These are phyloP conservation scores for Schizopora paradoxa DNA, from an alignment of 1,284 basidiomycete species.

Conservation along the genomic window DNA sequence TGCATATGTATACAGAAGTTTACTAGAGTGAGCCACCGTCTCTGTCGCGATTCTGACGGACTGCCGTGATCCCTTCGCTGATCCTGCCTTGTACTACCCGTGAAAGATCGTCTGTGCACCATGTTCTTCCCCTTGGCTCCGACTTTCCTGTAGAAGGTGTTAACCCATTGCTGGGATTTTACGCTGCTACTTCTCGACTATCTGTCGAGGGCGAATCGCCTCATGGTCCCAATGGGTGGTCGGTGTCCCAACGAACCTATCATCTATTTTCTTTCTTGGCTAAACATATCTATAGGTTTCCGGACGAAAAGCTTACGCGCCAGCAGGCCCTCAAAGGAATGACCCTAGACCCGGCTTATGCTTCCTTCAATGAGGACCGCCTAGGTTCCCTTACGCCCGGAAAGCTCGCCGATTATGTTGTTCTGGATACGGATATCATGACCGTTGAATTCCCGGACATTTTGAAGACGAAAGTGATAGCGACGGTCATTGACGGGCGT, in stretches of 20 bases:
- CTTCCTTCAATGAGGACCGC: constrained; percentile 70
- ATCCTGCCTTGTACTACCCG: constrained; percentile 7
- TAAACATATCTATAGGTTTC: constrained; percentile 46
- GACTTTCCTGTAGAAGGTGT: constrained; percentile 90
- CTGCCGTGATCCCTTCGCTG: not conserved
- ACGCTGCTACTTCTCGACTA: constrained; percentile 78
- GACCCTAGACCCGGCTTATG: constrained; percentile 84
- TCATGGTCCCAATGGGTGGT: constrained; percentile 81
- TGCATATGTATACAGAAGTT: constrained; percentile 83
- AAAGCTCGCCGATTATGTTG: constrained; percentile 82
- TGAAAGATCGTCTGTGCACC: constrained; percentile 41
- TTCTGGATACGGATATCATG: constrained; percentile 80
- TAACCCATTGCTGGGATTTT: constrained; percentile 79
- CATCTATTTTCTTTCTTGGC: not conserved
- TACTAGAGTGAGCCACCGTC: constrained; percentile 55
- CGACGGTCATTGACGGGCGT: constrained; percentile 71
- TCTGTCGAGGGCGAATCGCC: constrained; percentile 69
- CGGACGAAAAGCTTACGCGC: constrained; percentile 66
- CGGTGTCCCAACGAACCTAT: constrained; percentile 20
- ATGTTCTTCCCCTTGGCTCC: constrained; percentile 74
- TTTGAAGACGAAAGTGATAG: constrained; percentile 46
- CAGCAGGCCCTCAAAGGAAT: constrained; percentile 77
- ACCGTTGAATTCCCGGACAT: constrained; percentile 52
- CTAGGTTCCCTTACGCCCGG: constrained; percentile 67
- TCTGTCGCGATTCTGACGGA: not conserved